Conservation (phyloP, 345 rosid genomes). For the Durio zibethinus region DNA sequence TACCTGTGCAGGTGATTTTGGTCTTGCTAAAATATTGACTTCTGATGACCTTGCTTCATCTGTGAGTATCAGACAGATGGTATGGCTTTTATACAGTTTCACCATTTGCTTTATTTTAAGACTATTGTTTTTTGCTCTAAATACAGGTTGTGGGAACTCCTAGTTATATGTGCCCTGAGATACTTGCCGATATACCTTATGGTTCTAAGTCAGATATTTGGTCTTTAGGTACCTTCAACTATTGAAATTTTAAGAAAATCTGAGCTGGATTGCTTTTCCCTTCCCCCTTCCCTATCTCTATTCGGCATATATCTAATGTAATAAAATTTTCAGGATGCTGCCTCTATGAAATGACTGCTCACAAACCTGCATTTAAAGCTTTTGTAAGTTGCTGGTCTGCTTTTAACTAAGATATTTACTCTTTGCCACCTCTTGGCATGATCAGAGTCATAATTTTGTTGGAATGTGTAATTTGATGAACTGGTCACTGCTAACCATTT, state of each 20-base stretch:
- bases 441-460: background rate
- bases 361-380: slow-evolving; percentile 91
- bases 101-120: slow-evolving; percentile 1
- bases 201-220: slow-evolving; percentile 99
- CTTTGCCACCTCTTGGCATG: background rate
- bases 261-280: background rate
- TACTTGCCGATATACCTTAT: slow-evolving; percentile 94
- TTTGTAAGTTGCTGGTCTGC: slow-evolving; percentile 56
- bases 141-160: slow-evolving; percentile 95
- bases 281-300: background rate
- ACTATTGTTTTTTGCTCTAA: slow-evolving; percentile 8
- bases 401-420: background rate
- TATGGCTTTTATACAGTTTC: background rate
- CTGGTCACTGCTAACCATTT: background rate
- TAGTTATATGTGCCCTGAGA: slow-evolving; percentile 99
- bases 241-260: background rate
- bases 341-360: slow-evolving; percentile 87
- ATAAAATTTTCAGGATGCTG: slow-evolving; percentile 71
- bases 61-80: slow-evolving; percentile 43
- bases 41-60: slow-evolving; percentile 93
- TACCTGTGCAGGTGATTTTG: slow-evolving; percentile 80
- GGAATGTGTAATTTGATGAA: slow-evolving; percentile 5
- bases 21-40: slow-evolving; percentile 91
- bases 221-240: slow-evolving; percentile 68
- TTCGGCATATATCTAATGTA: slow-evolving; percentile 13